These are phyloP conservation scores for Fusarium solani-melongenae DNA, from an alignment of 2,329 filamentous ascomycete species.

Conservation along the genomic window DNA sequence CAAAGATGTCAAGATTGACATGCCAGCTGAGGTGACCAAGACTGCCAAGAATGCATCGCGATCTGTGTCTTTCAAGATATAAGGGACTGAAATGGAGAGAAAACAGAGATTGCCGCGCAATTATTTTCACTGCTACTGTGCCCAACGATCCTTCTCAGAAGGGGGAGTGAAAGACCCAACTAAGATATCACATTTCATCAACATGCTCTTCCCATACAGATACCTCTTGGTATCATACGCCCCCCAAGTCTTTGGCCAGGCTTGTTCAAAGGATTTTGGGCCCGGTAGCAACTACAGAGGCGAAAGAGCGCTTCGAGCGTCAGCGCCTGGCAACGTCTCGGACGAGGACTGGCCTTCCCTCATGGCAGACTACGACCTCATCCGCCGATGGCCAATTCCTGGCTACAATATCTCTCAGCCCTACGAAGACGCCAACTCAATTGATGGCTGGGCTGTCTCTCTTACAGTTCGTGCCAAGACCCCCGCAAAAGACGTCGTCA, in stretches of 20 bases:
- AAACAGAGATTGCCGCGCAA: background rate
- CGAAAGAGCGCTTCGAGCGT: background rate
- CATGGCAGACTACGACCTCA: background rate
- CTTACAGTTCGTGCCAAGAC: background rate
- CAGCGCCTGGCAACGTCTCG: background rate
- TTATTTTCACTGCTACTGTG: background rate
- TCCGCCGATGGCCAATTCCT: background rate
- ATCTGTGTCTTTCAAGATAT: background rate
- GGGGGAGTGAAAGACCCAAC: background rate
- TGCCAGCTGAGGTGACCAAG: background rate
- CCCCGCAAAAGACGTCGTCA: background rate
- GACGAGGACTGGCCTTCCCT: background rate
- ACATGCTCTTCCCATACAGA: background rate
- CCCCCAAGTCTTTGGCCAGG: background rate
- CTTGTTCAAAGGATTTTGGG: background rate
- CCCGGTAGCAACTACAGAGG: background rate
- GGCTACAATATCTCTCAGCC: background rate
- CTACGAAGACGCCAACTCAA: background rate
- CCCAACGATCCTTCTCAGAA: background rate
- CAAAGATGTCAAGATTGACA: background rate
- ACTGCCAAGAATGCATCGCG: background rate
- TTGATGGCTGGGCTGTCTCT: background rate
- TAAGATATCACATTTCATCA: background rate
- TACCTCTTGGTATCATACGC: background rate
- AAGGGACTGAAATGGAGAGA: background rate